phyloP scores from a whole-genome alignment of 371 early-diverging fungal species.

The Mucor piriformis region DNA sequence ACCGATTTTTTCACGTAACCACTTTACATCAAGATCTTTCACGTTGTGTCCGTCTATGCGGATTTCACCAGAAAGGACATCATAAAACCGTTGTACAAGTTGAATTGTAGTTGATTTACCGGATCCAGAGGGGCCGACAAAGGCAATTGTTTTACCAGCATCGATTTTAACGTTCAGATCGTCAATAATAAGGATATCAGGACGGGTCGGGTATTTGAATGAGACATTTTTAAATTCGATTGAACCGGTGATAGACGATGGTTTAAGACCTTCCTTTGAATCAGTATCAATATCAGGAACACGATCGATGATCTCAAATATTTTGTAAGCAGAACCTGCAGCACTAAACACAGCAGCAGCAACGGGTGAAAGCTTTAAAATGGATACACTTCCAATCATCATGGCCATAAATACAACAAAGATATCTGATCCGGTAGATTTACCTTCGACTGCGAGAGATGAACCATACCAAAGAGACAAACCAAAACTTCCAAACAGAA shows the following conservation, averaged over 20 bases:
- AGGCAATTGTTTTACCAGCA: slow-evolving; percentile 63
- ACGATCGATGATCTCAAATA: slow-evolving; percentile 81
- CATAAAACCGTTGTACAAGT: slow-evolving; percentile 70
- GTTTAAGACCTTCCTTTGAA: slow-evolving; percentile 40
- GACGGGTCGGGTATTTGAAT: slow-evolving; percentile 71
- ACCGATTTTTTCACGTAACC: slow-evolving; percentile 66
- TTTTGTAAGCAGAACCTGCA: slow-evolving; percentile 64
- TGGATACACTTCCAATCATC: slow-evolving; percentile 59
- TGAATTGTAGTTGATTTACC: slow-evolving; percentile 72
- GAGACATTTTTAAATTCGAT: slow-evolving; percentile 66
- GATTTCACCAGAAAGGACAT: slow-evolving; percentile 55
- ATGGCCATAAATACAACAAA: slow-evolving; percentile 71
- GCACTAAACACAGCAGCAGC: slow-evolving; percentile 64
- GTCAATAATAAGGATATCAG: slow-evolving; percentile 55
- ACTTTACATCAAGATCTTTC: slow-evolving; percentile 51
- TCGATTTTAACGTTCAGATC: slow-evolving; percentile 62
- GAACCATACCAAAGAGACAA: slow-evolving; percentile 83
- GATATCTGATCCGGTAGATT: slow-evolving; percentile 54
- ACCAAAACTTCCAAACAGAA: slow-evolving; percentile 65
- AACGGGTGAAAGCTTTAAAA: slow-evolving; percentile 59
- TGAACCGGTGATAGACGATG: slow-evolving; percentile 34
- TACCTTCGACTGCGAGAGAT: slow-evolving; percentile 49
- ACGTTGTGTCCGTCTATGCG: slow-evolving; percentile 60
- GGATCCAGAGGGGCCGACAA: slow-evolving; percentile 70
- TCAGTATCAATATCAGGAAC: slow-evolving; percentile 65